Percentiles rank a stretch among this genome's conserved stretches.
phyloP scores from a whole-genome alignment of 352 stramenopile species.

The Pythium dissimile region DNA sequence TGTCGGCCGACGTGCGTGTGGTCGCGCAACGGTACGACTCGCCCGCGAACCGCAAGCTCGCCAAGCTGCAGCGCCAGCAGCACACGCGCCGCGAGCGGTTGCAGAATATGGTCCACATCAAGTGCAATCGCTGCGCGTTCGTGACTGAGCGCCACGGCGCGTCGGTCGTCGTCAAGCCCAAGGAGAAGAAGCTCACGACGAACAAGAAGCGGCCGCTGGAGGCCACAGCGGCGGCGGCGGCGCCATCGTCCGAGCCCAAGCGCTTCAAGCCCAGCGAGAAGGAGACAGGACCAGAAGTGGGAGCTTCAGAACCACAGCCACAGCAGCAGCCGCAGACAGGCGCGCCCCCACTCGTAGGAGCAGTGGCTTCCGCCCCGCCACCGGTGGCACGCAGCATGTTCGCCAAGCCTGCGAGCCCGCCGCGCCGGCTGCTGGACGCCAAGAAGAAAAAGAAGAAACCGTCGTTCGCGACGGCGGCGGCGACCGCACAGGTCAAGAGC shows the following conservation, averaged over 20 bases:
- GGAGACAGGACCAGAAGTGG: not conserved
- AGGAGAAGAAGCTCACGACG: conserved; percentile 39
- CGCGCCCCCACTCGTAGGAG: not conserved
- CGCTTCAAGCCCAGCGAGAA: not conserved
- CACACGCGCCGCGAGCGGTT: conserved; percentile 6
- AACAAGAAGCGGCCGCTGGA: conserved; percentile 17
- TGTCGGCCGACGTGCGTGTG: conserved; percentile 54
- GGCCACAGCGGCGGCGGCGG: not conserved
- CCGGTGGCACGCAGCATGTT: conserved; percentile 36
- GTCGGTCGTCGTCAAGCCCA: conserved; percentile 44
- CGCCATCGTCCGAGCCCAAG: not conserved
- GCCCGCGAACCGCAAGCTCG: conserved; percentile 49
- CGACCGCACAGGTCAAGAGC: conserved; percentile 54
- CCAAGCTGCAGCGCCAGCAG: conserved; percentile 30
- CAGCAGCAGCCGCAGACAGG: not conserved
- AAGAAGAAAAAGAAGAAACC: conserved; percentile 76
- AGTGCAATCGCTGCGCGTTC: conserved; percentile 56
- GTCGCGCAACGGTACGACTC: conserved; percentile 35
- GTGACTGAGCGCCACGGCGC: conserved; percentile 38
- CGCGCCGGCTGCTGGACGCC: conserved; percentile 65
- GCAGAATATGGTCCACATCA: conserved; percentile 34
- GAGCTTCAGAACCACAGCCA: not conserved
- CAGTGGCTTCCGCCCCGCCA: too few species aligned
- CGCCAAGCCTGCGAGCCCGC: conserved; percentile 45
- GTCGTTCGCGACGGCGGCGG: conserved; percentile 35